Percentiles rank a stretch among this genome's conserved stretches.
Conservation (phyloP, 495 filamentous ascomycete genomes). For the Lophiotrema nucula region DNA sequence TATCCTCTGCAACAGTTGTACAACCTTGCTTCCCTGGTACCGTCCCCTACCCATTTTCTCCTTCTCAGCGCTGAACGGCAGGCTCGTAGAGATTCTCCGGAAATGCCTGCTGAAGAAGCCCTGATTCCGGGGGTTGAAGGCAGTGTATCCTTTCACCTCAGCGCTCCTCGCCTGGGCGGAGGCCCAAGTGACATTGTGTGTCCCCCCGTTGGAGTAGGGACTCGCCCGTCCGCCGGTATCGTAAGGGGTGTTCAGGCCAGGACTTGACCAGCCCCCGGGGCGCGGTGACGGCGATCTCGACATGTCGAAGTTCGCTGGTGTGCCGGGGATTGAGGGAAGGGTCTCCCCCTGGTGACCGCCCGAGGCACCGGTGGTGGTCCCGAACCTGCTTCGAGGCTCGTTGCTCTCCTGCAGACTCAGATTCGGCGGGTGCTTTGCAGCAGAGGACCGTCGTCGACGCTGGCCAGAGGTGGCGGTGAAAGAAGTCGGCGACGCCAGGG, state of each 20-base stretch:
- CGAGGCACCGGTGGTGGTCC: slow-evolving; percentile 20
- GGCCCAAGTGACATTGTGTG: slow-evolving; percentile 70
- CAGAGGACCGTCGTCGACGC: slow-evolving; percentile 36
- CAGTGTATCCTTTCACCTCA: slow-evolving; percentile 71
- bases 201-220: slow-evolving; percentile 54
- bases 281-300: slow-evolving; percentile 81
- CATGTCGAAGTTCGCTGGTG: slow-evolving; percentile 52
- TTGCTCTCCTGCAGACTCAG: slow-evolving; percentile 24
- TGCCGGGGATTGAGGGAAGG: slow-evolving; percentile 36
- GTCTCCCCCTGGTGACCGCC: slow-evolving; percentile 13
- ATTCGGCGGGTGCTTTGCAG: slow-evolving; percentile 29
- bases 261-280: slow-evolving; percentile 83
- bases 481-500: slow-evolving; percentile 33
- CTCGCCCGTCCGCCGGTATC: slow-evolving; percentile 65
- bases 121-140: slow-evolving; percentile 74
- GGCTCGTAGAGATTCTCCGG: slow-evolving; percentile 66
- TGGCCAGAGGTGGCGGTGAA: slow-evolving; percentile 29
- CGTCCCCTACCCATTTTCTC: slow-evolving; percentile 64
- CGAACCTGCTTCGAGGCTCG: slow-evolving; percentile 16
- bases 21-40: slow-evolving; percentile 38
- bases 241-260: slow-evolving; percentile 64
- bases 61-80: slow-evolving; percentile 73
- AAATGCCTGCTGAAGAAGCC: slow-evolving; percentile 82
- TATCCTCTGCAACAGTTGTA: slow-evolving; percentile 35
- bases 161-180: slow-evolving; percentile 73